phyloP scores from a whole-genome alignment of 768 basidiomycete species.

The Mrakia blollopis region DNA sequence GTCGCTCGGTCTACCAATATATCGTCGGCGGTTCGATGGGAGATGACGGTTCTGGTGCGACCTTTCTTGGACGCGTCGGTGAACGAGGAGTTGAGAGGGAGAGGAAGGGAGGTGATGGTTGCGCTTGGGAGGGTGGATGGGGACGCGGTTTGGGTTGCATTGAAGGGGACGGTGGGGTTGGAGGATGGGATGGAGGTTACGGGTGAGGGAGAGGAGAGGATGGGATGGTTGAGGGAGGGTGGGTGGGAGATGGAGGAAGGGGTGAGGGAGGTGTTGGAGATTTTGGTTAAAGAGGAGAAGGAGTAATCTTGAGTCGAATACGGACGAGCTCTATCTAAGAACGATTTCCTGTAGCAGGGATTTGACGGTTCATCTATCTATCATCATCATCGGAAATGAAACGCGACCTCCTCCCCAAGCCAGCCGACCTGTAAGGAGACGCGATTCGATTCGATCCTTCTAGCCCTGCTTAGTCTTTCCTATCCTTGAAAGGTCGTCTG shows the following conservation, averaged over 20 bases:
- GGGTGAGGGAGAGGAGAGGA: neutral
- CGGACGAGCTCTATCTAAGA: too few relatives aligned
- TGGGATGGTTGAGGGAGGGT: slow-evolving; percentile 8
- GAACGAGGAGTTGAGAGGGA: slow-evolving; percentile 68
- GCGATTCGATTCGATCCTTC: too few relatives aligned
- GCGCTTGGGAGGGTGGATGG: slow-evolving; percentile 59
- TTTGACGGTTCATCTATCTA: too few relatives aligned
- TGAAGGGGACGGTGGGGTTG: neutral
- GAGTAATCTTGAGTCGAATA: neutral
- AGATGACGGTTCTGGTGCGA: slow-evolving; percentile 67
- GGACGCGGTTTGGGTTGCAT: slow-evolving; percentile 68
- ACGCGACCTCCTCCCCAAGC: too few relatives aligned
- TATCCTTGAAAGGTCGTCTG: too few relatives aligned
- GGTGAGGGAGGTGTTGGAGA: neutral
- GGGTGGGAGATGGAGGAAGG: slow-evolving; percentile 5
- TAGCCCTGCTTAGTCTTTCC: too few relatives aligned
- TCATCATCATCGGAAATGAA: too few relatives aligned
- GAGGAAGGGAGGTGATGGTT: slow-evolving; percentile 61
- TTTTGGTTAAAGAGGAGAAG: neutral
- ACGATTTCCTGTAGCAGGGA: too few relatives aligned
- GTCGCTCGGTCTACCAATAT: slow-evolving; percentile 61
- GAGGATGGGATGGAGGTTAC: too few relatives aligned
- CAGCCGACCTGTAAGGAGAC: too few relatives aligned
- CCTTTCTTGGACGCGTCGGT: slow-evolving; percentile 64
- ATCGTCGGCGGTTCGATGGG: slow-evolving; percentile 71